Evolutionary conservation across 139 green algal species (phyloP).

Genomic region (Ettlia oleoabundans): DNA sequence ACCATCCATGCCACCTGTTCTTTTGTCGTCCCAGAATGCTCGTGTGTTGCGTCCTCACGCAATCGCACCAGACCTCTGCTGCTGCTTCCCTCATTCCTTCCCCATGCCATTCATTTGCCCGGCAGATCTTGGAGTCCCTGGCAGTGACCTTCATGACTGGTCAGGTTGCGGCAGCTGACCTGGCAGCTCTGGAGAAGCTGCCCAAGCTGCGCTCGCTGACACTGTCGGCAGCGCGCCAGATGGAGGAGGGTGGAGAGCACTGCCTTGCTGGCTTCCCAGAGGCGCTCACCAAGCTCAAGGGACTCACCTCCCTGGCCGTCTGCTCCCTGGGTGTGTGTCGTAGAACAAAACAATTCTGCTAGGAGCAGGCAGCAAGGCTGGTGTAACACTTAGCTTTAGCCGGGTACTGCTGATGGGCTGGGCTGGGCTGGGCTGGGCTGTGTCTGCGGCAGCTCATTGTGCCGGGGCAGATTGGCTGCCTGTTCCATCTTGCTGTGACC

Average conservation of each 20-base stretch:
- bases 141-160: conserved; percentile 27
- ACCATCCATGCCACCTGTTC: too few relatives aligned
- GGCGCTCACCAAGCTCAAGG: conserved; percentile 9
- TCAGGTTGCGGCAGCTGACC: not conserved
- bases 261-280: conserved; percentile 27
- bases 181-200: conserved; percentile 16
- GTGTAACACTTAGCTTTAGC: too few relatives aligned
- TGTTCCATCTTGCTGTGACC: too few relatives aligned
- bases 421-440: not conserved
- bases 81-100: not conserved
- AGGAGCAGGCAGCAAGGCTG: too few relatives aligned
- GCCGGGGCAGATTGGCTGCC: too few relatives aligned
- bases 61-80: too few relatives aligned
- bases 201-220: conserved; percentile 1
- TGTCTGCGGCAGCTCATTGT: not conserved
- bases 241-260: conserved; percentile 20
- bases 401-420: too few relatives aligned
- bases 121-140: conserved; percentile 24
- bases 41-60: too few relatives aligned
- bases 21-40: too few relatives aligned
- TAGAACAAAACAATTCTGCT: too few relatives aligned
- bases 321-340: conserved; percentile 8
- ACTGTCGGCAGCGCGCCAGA: not conserved
- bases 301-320: conserved; percentile 12
- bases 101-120: not conserved